These are phyloP conservation scores for Pythium phragmitis DNA, from an alignment of 352 stramenopile species.

Conservation along the genomic window DNA sequence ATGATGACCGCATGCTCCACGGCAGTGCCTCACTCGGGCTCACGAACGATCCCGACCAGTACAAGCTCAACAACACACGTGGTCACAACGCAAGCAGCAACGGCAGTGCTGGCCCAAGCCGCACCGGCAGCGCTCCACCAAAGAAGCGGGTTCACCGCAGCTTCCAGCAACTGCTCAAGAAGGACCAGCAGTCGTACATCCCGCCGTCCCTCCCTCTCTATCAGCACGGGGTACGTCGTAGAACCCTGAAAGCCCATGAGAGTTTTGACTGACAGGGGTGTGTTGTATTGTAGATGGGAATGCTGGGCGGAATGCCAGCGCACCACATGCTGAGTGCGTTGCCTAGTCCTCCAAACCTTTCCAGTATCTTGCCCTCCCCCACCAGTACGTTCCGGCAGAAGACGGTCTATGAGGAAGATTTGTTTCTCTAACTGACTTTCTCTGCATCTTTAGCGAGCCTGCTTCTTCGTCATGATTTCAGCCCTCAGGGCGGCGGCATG, in stretches of 20 bases:
- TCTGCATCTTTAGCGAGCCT: slow-evolving; percentile 44
- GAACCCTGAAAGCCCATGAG: neutral
- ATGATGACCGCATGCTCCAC: slow-evolving; percentile 28
- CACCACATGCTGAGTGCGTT: slow-evolving; percentile 60
- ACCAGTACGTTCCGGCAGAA: slow-evolving; percentile 46
- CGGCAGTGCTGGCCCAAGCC: slow-evolving; percentile 31
- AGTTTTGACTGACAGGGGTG: neutral
- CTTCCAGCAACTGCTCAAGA: slow-evolving; percentile 80
- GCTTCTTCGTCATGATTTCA: slow-evolving; percentile 72
- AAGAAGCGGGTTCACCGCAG: slow-evolving; percentile 75
- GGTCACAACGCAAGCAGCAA: neutral
- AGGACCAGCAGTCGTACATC: slow-evolving; percentile 66
- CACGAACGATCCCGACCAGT: slow-evolving; percentile 67
- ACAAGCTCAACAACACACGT: slow-evolving; percentile 53
- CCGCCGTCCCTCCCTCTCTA: slow-evolving; percentile 67
- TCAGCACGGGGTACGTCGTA: slow-evolving; percentile 52
- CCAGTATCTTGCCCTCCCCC: slow-evolving; percentile 64
- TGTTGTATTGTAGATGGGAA: slow-evolving; percentile 36
- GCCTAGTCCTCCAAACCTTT: slow-evolving; percentile 65
- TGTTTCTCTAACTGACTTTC: neutral
- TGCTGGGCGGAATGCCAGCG: slow-evolving; percentile 49
- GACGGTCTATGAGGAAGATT: neutral
- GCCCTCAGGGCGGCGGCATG: slow-evolving; percentile 48
- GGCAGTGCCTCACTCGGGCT: slow-evolving; percentile 46
- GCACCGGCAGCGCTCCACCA: neutral